Evolutionary conservation across 768 basidiomycete genomes (phyloP), one percentile per base, ranked within the genome.

Genomic region (Candolleomyces eurysporus): DNA sequence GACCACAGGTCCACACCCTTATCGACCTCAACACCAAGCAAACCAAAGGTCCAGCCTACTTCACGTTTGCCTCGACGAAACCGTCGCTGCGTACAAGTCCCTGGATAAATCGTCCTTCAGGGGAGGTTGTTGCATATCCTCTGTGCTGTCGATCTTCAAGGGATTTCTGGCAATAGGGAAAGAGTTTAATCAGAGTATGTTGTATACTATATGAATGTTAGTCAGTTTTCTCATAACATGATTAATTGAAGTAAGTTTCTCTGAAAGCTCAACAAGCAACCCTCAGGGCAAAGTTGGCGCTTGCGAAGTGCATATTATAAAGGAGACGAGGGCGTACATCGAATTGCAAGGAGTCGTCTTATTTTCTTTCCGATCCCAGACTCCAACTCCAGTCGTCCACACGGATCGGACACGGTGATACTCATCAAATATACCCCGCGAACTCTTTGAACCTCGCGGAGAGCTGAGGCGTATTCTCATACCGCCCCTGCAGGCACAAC

Each of bases 161-260:
- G 82, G 31, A 9, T 4, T 32, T 5, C 32, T 32, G 81, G 80
- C 53, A 65, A 70, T 77, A 2, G 78, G 73, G n/a, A 87, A 88
- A 63, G 90, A 90, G 60, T 94, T 95, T 69, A 94, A 93, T 72
- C 96, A 93, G 94, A 87, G 89, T 57, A 90, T 94, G 82, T 72
- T 98, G 60, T 98, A 95, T n/a, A n/a, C n/a, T n/a, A n/a, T 70
- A 95, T 98, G 93, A 98, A 98, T 80, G 96, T 97, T 79, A 75
- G 93, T 88, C 57, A 4, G 26, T 4, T 26, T 26, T 26, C 26
- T 26, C 26, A 26, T 26, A 26, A 26, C 4, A 4, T 26, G 26
- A 26, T 26, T 26, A 26, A 26, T 26, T 26, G 2, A 4, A 26
- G 26, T 26, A 26, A 1, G 11, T 61, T 76, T 76, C 0, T 86